phyloP scores from a whole-genome alignment of 202 grass and related monocot genomes.

The Hordeum pubiflorum region DNA sequence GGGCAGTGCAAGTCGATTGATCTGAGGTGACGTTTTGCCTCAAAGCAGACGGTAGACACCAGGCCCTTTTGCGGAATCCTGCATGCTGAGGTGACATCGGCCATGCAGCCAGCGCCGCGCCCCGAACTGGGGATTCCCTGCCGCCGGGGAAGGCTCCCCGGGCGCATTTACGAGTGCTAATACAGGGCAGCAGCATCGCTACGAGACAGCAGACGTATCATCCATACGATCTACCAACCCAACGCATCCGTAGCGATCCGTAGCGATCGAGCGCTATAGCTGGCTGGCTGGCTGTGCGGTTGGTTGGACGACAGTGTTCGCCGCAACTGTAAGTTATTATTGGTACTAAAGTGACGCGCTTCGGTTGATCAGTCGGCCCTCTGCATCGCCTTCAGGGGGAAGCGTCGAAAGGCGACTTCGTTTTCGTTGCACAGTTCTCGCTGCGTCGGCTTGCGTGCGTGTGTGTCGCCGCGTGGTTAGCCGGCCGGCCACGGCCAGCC shows the following conservation, averaged over 20 bases:
- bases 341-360: constrained; percentile 9
- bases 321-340: background rate
- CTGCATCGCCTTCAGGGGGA: constrained; percentile 11
- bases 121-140: constrained; percentile 6
- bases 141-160: background rate
- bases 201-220: background rate
- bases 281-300: background rate
- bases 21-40: background rate
- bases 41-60: constrained; percentile 21
- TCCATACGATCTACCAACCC: constrained; percentile 20
- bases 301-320: background rate
- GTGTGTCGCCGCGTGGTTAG: background rate
- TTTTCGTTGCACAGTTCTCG: background rate
- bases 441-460: background rate
- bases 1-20: background rate
- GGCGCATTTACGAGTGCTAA: background rate
- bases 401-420: background rate
- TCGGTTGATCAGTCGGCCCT: background rate
- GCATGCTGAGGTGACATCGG: constrained; percentile 37
- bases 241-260: background rate
- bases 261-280: background rate
- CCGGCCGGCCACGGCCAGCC: background rate
- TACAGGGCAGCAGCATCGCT: background rate
- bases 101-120: constrained; percentile 38
- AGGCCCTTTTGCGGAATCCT: constrained; percentile 9